These are phyloP conservation scores for Ascomycota sp. DNA, from an alignment of 2,329 filamentous ascomycete species.

Conservation along the genomic window DNA sequence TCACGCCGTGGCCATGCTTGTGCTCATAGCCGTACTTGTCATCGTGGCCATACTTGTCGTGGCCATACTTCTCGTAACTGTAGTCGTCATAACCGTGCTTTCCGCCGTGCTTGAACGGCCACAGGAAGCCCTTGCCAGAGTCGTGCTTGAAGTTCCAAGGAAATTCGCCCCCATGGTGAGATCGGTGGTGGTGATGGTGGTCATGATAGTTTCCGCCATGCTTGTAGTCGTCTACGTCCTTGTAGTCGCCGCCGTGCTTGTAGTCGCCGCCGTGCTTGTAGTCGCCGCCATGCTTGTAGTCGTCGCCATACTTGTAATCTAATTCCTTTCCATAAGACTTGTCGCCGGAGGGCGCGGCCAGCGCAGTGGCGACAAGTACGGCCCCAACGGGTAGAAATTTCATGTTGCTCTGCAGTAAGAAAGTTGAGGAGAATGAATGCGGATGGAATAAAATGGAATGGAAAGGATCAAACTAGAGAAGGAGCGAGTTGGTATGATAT, in stretches of 20 bases:
- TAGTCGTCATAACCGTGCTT: neutral
- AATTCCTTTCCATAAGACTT: neutral
- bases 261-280: neutral
- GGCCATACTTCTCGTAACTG: neutral
- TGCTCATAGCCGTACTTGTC: no score
- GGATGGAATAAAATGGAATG: constrained; percentile 4
- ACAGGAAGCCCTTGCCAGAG: neutral
- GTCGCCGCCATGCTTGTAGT: neutral
- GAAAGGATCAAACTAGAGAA: neutral
- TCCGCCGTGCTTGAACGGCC: neutral
- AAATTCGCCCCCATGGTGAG: no score
- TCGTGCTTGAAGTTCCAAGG: neutral
- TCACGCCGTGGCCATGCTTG: no score
- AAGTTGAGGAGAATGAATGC: neutral
- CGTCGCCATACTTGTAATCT: neutral
- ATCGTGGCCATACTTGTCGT: neutral
- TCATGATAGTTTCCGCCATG: neutral
- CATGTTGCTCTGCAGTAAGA: neutral
- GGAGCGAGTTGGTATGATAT: neutral
- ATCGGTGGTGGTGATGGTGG: no score
- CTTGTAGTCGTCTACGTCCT: neutral
- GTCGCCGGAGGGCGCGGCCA: constrained; percentile 1
- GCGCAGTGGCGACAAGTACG: neutral
- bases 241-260: neutral
- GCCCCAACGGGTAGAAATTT: neutral